A percentile compares a stretch with the other conserved stretches of the same genome.
These are phyloP conservation scores for Pseudoneurospora amorphoporcata DNA, from an alignment of 495 filamentous ascomycete species.

Conservation along the genomic window DNA sequence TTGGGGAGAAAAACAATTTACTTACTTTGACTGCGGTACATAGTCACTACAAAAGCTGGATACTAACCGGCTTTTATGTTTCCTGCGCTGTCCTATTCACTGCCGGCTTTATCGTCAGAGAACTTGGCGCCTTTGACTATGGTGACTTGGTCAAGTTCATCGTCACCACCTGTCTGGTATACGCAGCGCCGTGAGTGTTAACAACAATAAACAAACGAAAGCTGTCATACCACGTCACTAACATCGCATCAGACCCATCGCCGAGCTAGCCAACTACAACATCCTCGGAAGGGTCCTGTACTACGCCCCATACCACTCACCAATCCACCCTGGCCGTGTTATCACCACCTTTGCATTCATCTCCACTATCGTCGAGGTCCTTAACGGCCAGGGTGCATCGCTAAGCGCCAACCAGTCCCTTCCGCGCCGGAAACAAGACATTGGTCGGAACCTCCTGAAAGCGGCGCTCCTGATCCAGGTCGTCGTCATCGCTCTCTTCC, in stretches of 20 bases:
- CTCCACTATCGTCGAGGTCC: constrained; percentile 49
- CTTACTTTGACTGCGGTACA: constrained; percentile 38
- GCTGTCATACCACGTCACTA: neutral
- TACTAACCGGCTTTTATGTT: constrained; percentile 27
- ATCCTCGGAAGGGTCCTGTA: constrained; percentile 66
- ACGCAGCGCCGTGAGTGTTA: constrained; percentile 50
- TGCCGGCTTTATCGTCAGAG: constrained; percentile 48
- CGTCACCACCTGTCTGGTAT: constrained; percentile 48
- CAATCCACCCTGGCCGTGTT: constrained; percentile 68
- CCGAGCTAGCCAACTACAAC: constrained; percentile 66
- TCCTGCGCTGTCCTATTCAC: constrained; percentile 36
- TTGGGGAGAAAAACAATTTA: neutral
- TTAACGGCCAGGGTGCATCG: constrained; percentile 61
- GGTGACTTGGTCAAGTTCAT: constrained; percentile 48
- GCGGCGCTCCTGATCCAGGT: constrained; percentile 58
- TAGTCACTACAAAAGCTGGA: constrained; percentile 42
- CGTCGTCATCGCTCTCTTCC: constrained; percentile 50
- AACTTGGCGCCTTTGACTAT: constrained; percentile 49
- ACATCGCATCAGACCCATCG: constrained; percentile 46
- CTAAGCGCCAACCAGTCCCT: constrained; percentile 45
- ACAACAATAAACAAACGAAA: neutral
- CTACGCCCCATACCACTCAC: constrained; percentile 68
- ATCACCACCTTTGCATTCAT: constrained; percentile 64
- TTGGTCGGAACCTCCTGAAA: constrained; percentile 53
- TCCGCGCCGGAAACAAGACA: constrained; percentile 32